Evolutionary conservation across 2,329 filamentous ascomycete species (phyloP).

Genomic region (Hypoxylon sp.): DNA sequence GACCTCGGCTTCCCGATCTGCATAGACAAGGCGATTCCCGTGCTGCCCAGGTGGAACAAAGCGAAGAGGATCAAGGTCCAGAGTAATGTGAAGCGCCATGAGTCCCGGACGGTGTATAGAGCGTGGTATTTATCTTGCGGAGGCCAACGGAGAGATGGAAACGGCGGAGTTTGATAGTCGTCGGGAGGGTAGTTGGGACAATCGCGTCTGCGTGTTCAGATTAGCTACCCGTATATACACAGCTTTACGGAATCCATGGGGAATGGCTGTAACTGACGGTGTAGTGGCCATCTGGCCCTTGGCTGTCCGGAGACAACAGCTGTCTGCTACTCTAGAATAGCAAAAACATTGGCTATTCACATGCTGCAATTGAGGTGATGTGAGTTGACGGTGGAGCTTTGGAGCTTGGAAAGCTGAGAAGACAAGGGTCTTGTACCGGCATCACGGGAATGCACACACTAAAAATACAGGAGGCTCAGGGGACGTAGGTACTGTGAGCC

Average conservation of each 20-base stretch:
- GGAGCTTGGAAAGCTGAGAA: conserved; percentile 4
- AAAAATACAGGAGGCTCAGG: background rate
- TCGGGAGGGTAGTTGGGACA: conserved; percentile 51
- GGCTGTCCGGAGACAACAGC: conserved; percentile 9
- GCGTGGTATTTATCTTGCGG: conserved; percentile 61
- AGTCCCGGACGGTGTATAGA: conserved; percentile 78
- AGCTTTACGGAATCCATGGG: background rate
- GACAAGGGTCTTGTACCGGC: conserved; percentile 11
- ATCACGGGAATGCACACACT: too few species aligned
- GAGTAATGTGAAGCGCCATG: conserved; percentile 85
- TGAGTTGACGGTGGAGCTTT: conserved; percentile 25
- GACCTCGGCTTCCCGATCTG: conserved; percentile 67
- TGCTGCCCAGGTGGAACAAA: conserved; percentile 76
- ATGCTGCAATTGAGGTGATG: conserved; percentile 8
- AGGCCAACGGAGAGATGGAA: conserved; percentile 85
- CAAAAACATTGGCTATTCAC: conserved; percentile 1
- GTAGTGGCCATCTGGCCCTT: conserved; percentile 36
- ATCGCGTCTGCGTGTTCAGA: conserved; percentile 20
- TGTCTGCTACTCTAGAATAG: too few species aligned
- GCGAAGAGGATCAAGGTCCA: conserved; percentile 87
- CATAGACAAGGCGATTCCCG: conserved; percentile 74
- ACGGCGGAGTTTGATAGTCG: conserved; percentile 73
- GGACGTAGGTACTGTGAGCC: background rate
- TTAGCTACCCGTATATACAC: conserved; percentile 22
- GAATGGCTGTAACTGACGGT: conserved; percentile 25